These are phyloP conservation scores for Echeveria elegans DNA, from an alignment of 164 flowering plant genomes.

Conservation along the genomic window DNA sequence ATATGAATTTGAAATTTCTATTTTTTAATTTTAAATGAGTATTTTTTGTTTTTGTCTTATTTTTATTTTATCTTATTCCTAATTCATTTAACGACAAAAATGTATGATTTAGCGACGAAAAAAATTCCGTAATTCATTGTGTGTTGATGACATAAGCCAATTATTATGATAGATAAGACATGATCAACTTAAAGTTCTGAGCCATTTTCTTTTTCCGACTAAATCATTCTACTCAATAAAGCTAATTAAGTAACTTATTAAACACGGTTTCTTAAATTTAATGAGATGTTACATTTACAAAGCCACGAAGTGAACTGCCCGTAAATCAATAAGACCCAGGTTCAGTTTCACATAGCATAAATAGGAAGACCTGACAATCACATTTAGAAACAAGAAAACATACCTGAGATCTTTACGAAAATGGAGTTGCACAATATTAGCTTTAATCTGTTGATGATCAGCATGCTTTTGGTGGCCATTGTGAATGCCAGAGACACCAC, in stretches of 20 bases:
- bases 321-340: neutral
- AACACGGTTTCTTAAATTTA: neutral
- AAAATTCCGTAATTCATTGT: too few species aligned
- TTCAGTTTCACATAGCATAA: neutral
- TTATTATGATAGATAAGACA: too few species aligned
- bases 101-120: too few species aligned
- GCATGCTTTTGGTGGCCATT: neutral
- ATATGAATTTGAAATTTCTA: too few species aligned
- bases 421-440: neutral
- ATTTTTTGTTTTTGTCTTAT: too few species aligned
- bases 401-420: neutral
- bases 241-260: neutral
- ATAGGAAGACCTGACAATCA: neutral
- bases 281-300: too few species aligned
- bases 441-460: neutral
- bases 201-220: too few species aligned
- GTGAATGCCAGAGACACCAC: neutral
- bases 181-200: too few species aligned
- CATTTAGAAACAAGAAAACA: neutral
- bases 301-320: neutral
- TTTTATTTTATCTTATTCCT: too few species aligned
- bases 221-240: neutral
- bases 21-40: too few species aligned
- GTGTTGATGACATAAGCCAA: too few species aligned
- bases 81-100: too few species aligned